Conservation (phyloP, 495 filamentous ascomycete species). For the Penicillium chermesinum region DNA sequence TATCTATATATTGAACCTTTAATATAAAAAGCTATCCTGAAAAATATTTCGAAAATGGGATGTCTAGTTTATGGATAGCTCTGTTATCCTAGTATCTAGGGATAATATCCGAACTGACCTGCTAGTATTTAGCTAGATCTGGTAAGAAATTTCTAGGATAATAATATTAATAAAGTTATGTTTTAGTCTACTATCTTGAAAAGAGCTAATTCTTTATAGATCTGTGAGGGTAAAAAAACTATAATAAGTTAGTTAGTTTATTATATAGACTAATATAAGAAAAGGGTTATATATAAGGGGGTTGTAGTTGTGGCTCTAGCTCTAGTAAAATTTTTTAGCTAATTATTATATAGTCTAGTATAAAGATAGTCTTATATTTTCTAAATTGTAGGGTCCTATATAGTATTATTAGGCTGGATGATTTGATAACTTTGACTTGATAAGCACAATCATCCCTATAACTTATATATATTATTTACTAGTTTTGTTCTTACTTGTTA, state of each 20-base stretch:
- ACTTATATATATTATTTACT: slow-evolving; percentile 4
- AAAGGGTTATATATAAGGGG: slow-evolving; percentile 15
- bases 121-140: slow-evolving; percentile 15
- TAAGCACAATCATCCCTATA: background rate
- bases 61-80: background rate
- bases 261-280: background rate
- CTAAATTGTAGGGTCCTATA: slow-evolving; percentile 17
- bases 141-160: slow-evolving; percentile 7
- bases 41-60: slow-evolving; percentile 18
- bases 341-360: too few species aligned
- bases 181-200: slow-evolving; percentile 21
- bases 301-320: slow-evolving; percentile 15
- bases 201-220: slow-evolving; percentile 14
- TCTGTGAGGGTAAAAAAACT: slow-evolving; percentile 16
- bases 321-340: slow-evolving; percentile 8
- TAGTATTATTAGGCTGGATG: slow-evolving; percentile 16
- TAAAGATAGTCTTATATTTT: slow-evolving; percentile 14
- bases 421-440: slow-evolving; percentile 16
- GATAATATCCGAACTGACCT: slow-evolving; percentile 12
- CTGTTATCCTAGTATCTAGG: slow-evolving; percentile 10
- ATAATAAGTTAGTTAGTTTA: slow-evolving; percentile 1
- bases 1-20: slow-evolving; percentile 19
- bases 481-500: slow-evolving; percentile 2
- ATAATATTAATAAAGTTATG: slow-evolving; percentile 22
- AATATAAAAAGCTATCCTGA: slow-evolving; percentile 18